Base-by-base conservation (phyloP, 352 stramenopile genomes). In the Phytopythium boreale region DNA sequence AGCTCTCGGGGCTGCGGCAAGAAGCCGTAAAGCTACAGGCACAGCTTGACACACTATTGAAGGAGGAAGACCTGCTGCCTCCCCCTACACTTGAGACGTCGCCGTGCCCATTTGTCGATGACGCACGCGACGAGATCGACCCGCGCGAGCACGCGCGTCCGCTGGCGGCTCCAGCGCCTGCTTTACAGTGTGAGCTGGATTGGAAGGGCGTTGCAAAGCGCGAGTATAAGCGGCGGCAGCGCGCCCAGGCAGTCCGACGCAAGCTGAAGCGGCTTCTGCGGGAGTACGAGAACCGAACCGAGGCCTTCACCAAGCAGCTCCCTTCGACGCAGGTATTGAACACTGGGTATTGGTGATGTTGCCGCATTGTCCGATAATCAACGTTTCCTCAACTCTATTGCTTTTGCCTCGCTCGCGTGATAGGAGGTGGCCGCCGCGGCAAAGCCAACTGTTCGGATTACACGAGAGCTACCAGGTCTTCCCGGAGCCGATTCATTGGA, bases 241-340 rank as follows among this genome's bases (percentile, higher is more conserved):
- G 56, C 22, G 10, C 56, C 12, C 22, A 34, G 11, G 36, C 22
- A 7, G 37, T 61, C 20, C 37, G 26, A 10, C 34, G n/a, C 22
- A 61, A 46, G 36, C 56, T 61, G 4, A 61, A 61, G 39, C 22
- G 56, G 9, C 27, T 61, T 17, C 6, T 61, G 4, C 36, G 22
- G 1, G 22, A 51, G 9, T 61, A 27, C 56, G 12, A 46, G 37
- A 4, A n/a, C 3, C 31, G 34, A 15, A 31, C 17, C 29, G 29
- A 51, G 14, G 20, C 24, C 7, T 51, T 22, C 11, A 17, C 29
- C 22, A 34, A 61, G 17, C 4, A 53, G 2, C 22, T 34, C 14
- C 22, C 10, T 2, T 27, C 5, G 24, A 10, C 11, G 1, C 41
- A 47, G 41, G 41, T 47, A 47, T 19, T 8, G 17, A 22, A 2